Base-by-base conservation (phyloP, 2,329 filamentous ascomycete genomes). In the Fusarium palustre region DNA sequence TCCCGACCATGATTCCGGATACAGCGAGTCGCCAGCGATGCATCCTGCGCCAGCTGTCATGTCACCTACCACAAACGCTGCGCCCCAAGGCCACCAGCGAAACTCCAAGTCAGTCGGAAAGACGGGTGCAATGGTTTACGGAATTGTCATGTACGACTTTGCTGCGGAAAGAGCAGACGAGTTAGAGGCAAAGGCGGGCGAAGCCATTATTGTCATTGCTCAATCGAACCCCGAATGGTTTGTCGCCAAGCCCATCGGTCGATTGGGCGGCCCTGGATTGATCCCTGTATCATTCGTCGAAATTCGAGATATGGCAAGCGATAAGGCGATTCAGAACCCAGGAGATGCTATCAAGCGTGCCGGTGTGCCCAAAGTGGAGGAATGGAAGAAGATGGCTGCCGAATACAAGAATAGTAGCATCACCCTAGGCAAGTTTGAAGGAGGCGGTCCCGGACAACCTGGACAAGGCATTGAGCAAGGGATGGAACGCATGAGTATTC, bases 391-490 rank as follows among this genome's bases (percentile, higher is more conserved):
- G 82, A 97, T 97, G 93, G 94, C 96, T 1, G 95, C 95, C 58
- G 95, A 97, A 69, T 99, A 99, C 82, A 99, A 99, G 84, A 97
- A 98, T 79, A 97, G 94, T 79, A 98, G 96, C 81, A 98, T 99
- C 77, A 95, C 94, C 1, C 84, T 99, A 42, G 96, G 96, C 71
- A 97, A 95, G 80, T 95, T 97, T 72, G 93, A 95, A 74, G 84
- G 82, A 61, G 84, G 87, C 57, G 78, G 76, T 11, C 64, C 74
- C 22, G 75, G 76, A 7, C 79, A 80, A 58, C 78, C 79, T 41
- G 74, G 72, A 22, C 80, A 81, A 62, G 83, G 85, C 15, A 82
- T 95, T 74, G 91, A 91, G 61, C 87, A 91, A 69, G 86, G 87
- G 55, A 90, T 93, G 87, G 89, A 94, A 74, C 87, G 92, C 46